Evolutionary conservation across 2,329 filamentous ascomycete genomes (phyloP).

Genomic region (Zelopaecilomyces penicillatus): DNA sequence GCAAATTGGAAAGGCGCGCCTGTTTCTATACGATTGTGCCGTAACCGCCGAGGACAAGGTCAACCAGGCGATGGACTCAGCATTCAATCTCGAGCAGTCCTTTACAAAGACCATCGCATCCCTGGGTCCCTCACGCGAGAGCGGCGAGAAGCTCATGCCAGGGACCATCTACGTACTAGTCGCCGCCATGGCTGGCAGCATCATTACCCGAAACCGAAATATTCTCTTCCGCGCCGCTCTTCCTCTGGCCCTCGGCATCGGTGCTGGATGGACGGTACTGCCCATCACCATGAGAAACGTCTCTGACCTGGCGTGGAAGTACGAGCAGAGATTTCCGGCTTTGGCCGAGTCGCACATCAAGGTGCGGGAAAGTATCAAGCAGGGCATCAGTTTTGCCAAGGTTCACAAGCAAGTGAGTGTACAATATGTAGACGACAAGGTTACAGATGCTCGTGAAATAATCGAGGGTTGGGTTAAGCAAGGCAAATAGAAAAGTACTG

Average conservation of each 20-base stretch:
- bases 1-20: constrained; percentile 70
- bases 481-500: constrained; percentile 74
- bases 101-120: constrained; percentile 86
- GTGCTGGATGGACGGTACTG: constrained; percentile 74
- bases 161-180: constrained; percentile 89
- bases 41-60: constrained; percentile 69
- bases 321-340: constrained; percentile 80
- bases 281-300: constrained; percentile 89
- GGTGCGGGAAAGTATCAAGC: constrained; percentile 58
- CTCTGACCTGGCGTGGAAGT: constrained; percentile 78
- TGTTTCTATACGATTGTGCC: constrained; percentile 71
- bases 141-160: constrained; percentile 81
- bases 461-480: constrained; percentile 88
- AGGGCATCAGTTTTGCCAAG: constrained; percentile 64
- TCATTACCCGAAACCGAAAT: constrained; percentile 80
- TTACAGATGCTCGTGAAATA: constrained; percentile 63
- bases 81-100: constrained; percentile 77
- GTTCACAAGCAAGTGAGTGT: constrained; percentile 64
- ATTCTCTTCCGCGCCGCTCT: constrained; percentile 69
- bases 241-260: constrained; percentile 72
- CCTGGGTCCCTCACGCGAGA: constrained; percentile 76
- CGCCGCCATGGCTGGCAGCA: constrained; percentile 88
- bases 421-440: constrained; percentile 71
- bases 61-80: constrained; percentile 72
- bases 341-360: constrained; percentile 73